phyloP scores from a whole-genome alignment of 1,284 basidiomycete genomes.

The Ustilago nuda region DNA sequence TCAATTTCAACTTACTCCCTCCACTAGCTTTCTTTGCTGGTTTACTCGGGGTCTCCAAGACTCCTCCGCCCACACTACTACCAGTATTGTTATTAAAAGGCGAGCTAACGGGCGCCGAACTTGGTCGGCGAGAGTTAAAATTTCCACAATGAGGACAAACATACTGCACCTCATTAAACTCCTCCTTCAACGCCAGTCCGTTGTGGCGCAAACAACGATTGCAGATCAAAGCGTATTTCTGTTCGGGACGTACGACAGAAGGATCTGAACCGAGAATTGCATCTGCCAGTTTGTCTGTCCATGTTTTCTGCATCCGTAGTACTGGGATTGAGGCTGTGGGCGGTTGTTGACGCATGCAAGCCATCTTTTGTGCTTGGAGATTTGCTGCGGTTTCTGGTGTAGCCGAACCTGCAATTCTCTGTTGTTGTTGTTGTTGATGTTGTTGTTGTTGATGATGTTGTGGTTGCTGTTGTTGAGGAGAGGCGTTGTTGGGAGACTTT shows the following conservation, averaged over 20 bases:
- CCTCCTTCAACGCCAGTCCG: slow-evolving; percentile 86
- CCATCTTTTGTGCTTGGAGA: slow-evolving; percentile 46
- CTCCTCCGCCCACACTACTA: neutral
- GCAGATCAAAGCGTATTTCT: slow-evolving; percentile 89
- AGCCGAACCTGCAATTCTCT: slow-evolving; percentile 1
- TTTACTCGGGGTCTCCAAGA: slow-evolving; percentile 35
- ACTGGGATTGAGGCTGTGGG: slow-evolving; percentile 8
- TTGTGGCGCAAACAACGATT: slow-evolving; percentile 92
- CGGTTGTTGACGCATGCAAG: slow-evolving; percentile 44
- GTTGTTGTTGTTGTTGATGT: slow-evolving; percentile 7
- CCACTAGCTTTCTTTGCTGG: slow-evolving; percentile 12
- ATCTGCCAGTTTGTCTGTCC: slow-evolving; percentile 71
- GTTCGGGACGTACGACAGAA: slow-evolving; percentile 67
- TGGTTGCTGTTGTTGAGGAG: slow-evolving; percentile 11
- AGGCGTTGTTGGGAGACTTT: slow-evolving; percentile 15
- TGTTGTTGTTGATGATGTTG: slow-evolving; percentile 15
- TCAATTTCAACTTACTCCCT: slow-evolving; percentile 31
- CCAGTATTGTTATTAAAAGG: slow-evolving; percentile 44
- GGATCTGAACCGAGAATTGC: slow-evolving; percentile 70
- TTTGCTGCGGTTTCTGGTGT: slow-evolving; percentile 34
- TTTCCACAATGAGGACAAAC: slow-evolving; percentile 80
- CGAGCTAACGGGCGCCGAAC: slow-evolving; percentile 62
- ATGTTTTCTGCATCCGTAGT: slow-evolving; percentile 36
- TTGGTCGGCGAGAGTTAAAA: slow-evolving; percentile 74
- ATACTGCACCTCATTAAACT: slow-evolving; percentile 89